Base-by-base conservation (phyloP, 1,284 basidiomycete species). In the Ganoderma leucocontextum region DNA sequence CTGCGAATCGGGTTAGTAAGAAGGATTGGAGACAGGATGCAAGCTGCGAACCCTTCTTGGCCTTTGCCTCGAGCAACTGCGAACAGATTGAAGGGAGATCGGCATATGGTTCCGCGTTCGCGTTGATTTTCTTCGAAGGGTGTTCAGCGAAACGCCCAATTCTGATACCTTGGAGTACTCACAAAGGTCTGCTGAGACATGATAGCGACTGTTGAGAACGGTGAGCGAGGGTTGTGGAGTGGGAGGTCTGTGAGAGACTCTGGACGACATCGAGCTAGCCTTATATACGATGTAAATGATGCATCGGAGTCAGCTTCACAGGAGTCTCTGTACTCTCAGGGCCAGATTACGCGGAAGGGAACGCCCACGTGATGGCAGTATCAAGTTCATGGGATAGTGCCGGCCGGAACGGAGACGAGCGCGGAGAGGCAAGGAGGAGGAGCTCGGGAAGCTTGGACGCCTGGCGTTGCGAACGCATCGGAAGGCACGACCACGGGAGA, bases 51-150 rank as follows among this genome's bases (percentile, higher is more conserved):
- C 92, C 90, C 80, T 89, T 91, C 63, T 80, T 80, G 0, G 90
- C 89, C 79, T 94, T 94, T 17, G 90, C 91, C 69, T 89, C 86
- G 63, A 92, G 87, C 36, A 94, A 81, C 49, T 75, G 76, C 13
- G 83, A 73, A 75, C 82, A 82, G 69, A 88, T 84, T 19, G 86
- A 79, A 2, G 90, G 86, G 49, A 91, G 84, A 70, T 86, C 82
- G 33, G 84, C 75, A 75, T 84, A 87, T 1, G 88, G 88, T 36
- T 79, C 76, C 67, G 73, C 83, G 75, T 79, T 81, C n/a, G 83
- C 76, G 52, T 86, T 82, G 38, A 89, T 75, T 72, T 81, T 81
- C 79, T 81, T 59, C 39, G 4, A 17, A 44, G 13, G 9, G 19
- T 22, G 17, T 66, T 39, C 39, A 66, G 41, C 13, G 41, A 7